Conservation (phyloP, 129 eudicot genomes). For the Flaveria robusta region DNA sequence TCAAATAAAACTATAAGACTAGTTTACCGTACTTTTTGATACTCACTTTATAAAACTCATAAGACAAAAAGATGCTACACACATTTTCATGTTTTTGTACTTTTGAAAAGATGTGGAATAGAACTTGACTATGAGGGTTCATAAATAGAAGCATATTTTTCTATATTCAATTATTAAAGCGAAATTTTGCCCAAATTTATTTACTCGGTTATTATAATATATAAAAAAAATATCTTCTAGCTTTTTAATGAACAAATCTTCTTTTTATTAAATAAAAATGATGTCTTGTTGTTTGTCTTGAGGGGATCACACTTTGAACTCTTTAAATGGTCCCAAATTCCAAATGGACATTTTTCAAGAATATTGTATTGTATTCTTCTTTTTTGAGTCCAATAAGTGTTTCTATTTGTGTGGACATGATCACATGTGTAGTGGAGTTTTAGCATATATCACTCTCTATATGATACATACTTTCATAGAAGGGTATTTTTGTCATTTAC, state of each 20-base stretch:
- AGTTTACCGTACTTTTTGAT: constrained; percentile 1
- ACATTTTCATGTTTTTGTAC: constrained; percentile 28
- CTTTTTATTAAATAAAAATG: constrained; percentile 23
- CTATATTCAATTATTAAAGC: constrained; percentile 37
- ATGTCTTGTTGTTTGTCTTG: constrained; percentile 34
- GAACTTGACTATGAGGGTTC: constrained; percentile 31
- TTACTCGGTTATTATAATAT: constrained; percentile 22
- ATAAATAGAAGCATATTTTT: constrained; percentile 27
- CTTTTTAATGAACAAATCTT: constrained; percentile 27
- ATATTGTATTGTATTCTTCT: constrained; percentile 32
- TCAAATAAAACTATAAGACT: not conserved
- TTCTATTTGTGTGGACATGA: constrained; percentile 42
- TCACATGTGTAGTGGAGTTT: constrained; percentile 37
- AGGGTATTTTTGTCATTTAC: constrained; percentile 30
- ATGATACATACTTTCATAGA: constrained; percentile 6
- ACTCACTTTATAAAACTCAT: not conserved
- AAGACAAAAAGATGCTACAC: constrained; percentile 29
- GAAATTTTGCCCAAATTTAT: constrained; percentile 23
- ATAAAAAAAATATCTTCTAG: constrained; percentile 24
- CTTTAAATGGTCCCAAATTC: constrained; percentile 43
- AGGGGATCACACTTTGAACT: constrained; percentile 38
- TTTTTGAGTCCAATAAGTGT: constrained; percentile 28
- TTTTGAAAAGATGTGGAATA: constrained; percentile 37
- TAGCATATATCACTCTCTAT: constrained; percentile 31
- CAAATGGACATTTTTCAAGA: constrained; percentile 34